These are phyloP conservation scores for Metahyphopichia silvanorum DNA, from an alignment of 805 yeast species.

Conservation along the genomic window DNA sequence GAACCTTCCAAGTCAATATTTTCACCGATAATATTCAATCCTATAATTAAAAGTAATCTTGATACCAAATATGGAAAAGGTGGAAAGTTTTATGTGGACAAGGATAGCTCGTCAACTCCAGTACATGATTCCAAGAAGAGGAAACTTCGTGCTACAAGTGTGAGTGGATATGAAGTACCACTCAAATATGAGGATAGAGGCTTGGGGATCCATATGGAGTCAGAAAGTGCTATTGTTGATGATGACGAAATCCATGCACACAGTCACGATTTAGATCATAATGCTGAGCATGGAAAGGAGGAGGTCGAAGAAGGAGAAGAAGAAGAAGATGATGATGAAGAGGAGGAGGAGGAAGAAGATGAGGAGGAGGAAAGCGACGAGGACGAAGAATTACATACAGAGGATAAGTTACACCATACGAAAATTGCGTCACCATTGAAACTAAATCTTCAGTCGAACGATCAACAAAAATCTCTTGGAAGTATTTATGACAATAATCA, in stretches of 20 bases:
- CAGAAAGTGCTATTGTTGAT: neutral
- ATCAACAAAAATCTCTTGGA: no score
- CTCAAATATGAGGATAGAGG: conserved; percentile 2
- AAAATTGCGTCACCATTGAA: no score
- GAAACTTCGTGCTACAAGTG: conserved; percentile 33
- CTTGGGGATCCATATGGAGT: conserved; percentile 1
- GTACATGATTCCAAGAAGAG: conserved; percentile 17
- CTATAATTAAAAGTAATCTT: conserved; percentile 67
- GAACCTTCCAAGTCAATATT: conserved; percentile 57
- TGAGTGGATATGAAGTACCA: conserved; percentile 20
- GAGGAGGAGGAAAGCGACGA: no score
- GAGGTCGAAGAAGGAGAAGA: conserved; percentile 31
- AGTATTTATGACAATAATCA: no score
- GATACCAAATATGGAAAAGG: conserved; percentile 88
- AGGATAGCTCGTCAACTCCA: conserved; percentile 21
- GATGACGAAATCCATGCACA: conserved; percentile 5
- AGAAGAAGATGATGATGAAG: conserved; percentile 28
- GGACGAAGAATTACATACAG: no score
- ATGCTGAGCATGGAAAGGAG: conserved; percentile 7
- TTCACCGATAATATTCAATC: conserved; percentile 80
- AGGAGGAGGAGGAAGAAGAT: conserved; percentile 7
- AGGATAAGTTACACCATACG: no score
- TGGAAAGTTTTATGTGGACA: conserved; percentile 76
- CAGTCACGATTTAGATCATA: conserved; percentile 6
- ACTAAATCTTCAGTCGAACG: no score